A percentile compares a stretch with the other conserved stretches of the same genome.
Evolutionary conservation across 1,284 basidiomycete species (phyloP).

Genomic region (Ceratobasidium sp.): DNA sequence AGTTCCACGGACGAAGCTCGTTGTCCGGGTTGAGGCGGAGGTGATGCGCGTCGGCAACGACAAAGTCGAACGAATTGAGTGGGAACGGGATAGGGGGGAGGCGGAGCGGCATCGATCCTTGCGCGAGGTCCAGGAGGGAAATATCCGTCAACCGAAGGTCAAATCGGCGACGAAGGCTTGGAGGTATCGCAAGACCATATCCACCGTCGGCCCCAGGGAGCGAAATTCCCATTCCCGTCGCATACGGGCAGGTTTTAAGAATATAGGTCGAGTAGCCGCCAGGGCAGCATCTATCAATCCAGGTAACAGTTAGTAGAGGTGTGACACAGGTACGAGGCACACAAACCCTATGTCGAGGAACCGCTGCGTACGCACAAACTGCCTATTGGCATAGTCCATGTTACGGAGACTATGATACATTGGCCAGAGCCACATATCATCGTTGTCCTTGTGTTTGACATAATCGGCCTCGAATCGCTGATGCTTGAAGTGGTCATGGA

Average conservation of each 20-base stretch:
- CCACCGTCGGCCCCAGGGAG: slow-evolving; percentile 30
- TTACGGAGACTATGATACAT: neutral
- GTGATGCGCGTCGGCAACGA: slow-evolving; percentile 50
- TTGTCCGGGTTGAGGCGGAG: slow-evolving; percentile 44
- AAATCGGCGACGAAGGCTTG: neutral
- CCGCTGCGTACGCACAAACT: neutral
- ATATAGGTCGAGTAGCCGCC: slow-evolving; percentile 31
- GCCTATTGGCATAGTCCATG: neutral
- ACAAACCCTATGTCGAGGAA: slow-evolving; percentile 31
- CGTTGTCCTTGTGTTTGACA: slow-evolving; percentile 6
- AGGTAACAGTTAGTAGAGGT: neutral
- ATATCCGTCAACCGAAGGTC: slow-evolving; percentile 10
- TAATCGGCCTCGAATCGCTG: neutral
- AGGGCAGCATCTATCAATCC: slow-evolving; percentile 7
- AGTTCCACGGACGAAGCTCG: slow-evolving; percentile 4
- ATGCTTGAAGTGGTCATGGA: slow-evolving; percentile 1
- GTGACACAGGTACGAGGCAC: neutral
- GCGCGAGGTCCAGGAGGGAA: slow-evolving; percentile 9
- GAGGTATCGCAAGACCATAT: neutral
- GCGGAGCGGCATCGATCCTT: neutral
- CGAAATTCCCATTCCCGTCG: slow-evolving; percentile 12
- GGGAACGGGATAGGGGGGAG: slow-evolving; percentile 19
- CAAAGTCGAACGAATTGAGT: slow-evolving; percentile 45
- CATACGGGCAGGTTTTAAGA: neutral
- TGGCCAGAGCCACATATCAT: neutral